A percentile compares a stretch with the other conserved stretches of the same genome.
Evolutionary conservation across 805 yeast species (phyloP).

Genomic region (Metschnikowia reukaufii): DNA sequence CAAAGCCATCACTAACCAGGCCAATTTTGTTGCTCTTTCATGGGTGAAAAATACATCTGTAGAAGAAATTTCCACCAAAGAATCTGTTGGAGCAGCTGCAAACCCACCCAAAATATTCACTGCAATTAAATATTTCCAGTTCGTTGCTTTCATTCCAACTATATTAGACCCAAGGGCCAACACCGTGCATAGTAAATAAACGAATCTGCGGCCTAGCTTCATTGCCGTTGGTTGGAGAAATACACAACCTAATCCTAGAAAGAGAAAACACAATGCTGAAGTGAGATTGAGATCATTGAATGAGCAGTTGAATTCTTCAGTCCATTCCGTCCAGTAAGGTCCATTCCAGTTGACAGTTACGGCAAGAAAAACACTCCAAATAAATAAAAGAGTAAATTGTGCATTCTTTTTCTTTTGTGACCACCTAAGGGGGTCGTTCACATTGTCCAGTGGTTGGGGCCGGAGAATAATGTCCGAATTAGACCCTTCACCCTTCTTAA

Average conservation of each 20-base stretch:
- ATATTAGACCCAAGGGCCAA: slow-evolving; percentile 23
- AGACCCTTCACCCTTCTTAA: slow-evolving; percentile 13
- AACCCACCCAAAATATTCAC: slow-evolving; percentile 30
- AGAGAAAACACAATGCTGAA: slow-evolving; percentile 52
- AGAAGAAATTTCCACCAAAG: slow-evolving; percentile 47
- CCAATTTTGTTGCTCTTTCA: slow-evolving; percentile 36
- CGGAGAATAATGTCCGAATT: slow-evolving; percentile 28
- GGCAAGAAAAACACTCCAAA: slow-evolving; percentile 34
- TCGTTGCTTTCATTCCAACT: slow-evolving; percentile 31
- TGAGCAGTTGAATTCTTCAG: slow-evolving; percentile 30
- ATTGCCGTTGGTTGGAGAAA: slow-evolving; percentile 37
- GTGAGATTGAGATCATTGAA: slow-evolving; percentile 45
- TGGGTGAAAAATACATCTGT: slow-evolving; percentile 48
- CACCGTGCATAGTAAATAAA: slow-evolving; percentile 28
- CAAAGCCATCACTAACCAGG: slow-evolving; percentile 39
- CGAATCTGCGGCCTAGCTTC: slow-evolving; percentile 32
- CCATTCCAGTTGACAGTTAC: slow-evolving; percentile 34
- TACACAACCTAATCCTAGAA: slow-evolving; percentile 44
- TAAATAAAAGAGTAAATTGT: slow-evolving; percentile 30
- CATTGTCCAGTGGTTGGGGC: slow-evolving; percentile 36
- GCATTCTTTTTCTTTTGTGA: slow-evolving; percentile 26
- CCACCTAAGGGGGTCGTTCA: slow-evolving; percentile 39
- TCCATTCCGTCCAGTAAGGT: slow-evolving; percentile 38
- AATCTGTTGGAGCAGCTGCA: slow-evolving; percentile 46
- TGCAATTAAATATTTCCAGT: slow-evolving; percentile 23